Base-by-base conservation (phyloP, 2,329 filamentous ascomycete genomes). In the Chrysosporium queenslandicum region DNA sequence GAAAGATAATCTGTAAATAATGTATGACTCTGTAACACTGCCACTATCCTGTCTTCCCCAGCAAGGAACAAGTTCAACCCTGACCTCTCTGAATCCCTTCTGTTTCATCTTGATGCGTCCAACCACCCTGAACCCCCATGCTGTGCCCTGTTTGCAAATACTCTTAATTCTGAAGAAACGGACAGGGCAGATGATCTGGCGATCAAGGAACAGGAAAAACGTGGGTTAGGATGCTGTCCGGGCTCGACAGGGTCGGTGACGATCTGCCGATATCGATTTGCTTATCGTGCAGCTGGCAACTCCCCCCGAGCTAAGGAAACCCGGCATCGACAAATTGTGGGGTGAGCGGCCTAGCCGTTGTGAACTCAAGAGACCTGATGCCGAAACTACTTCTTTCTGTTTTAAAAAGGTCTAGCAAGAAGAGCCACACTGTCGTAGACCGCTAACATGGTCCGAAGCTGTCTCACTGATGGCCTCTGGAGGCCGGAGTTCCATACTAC, bases 221-320 rank as follows among this genome's bases (percentile, higher is more conserved):
- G 49, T 51, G 49, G 49, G 49, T 20, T 37, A 43, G 27, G 39
- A 50, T 36, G 49, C 23, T 25, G 39, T 45, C 49, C 49, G 49
- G 27, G 49, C 49, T 51, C 49, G 49, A 51, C 49, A 51, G 49
- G 49, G 49, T 51, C 49, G 40, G 40, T 37, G 49, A 45, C 49
- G 49, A 51, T 51, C 49, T 51, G 49, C 49, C 49, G 49, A 45
- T 45, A 29, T 45, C 39, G 40, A 51, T 43, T 51, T 51, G 29
- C 49, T 45, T 50, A 43, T 50, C 48, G n/a, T 50, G 48, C 48
- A 43, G 37, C 48, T 39, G 46, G 48, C 37, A 32, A 27, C n/a
- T 29, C 4, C 9, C 27, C 49, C 49, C 49, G 21, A 51, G 49
- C 49, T 51, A 36, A 7, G 21, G 7, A 51, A 51, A 39, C 49